Percentiles rank a stretch among this genome's conserved stretches.
phyloP scores from a whole-genome alignment of 768 basidiomycete genomes.

The Sporobolomyces phaffii region DNA sequence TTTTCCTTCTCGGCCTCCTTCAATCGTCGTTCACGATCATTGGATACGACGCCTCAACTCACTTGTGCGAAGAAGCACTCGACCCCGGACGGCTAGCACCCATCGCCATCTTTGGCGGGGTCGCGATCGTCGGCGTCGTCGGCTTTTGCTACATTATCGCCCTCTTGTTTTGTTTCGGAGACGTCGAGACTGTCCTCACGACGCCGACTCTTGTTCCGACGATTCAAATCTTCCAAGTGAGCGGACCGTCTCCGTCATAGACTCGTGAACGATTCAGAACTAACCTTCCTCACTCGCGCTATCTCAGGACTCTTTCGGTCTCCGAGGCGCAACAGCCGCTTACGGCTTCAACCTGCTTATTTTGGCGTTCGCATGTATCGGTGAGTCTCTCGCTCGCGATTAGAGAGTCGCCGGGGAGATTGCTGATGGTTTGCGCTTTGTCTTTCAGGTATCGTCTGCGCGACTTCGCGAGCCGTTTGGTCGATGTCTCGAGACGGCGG shows the following conservation, averaged over 20 bases:
- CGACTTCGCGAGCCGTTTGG: conserved; percentile 18
- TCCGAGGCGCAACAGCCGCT: conserved; percentile 6
- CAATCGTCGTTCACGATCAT: conserved; percentile 29
- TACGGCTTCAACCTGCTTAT: conserved; percentile 25
- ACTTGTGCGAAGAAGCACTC: conserved; percentile 30
- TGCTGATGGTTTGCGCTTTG: neutral
- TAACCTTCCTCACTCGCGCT: no score
- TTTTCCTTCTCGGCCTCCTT: conserved; percentile 27
- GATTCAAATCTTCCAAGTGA: conserved; percentile 13
- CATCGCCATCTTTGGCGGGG: conserved; percentile 17
- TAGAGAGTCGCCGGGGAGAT: neutral
- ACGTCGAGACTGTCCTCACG: conserved; percentile 4
- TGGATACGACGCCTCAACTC: conserved; percentile 9
- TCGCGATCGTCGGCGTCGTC: conserved; percentile 12
- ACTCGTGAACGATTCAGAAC: no score
- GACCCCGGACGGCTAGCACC: conserved; percentile 25
- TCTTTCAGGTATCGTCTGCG: conserved; percentile 20
- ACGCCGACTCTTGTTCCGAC: conserved; percentile 11
- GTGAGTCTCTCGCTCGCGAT: neutral
- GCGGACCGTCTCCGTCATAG: neutral
- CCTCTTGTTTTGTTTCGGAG: conserved; percentile 28
- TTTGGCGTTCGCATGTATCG: conserved; percentile 16
- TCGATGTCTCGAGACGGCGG: conserved; percentile 27
- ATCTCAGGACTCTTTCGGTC: conserved; percentile 14
- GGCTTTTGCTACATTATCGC: conserved; percentile 21